These are phyloP conservation scores for Dioszegia hungarica DNA, from an alignment of 768 basidiomycete genomes.

Conservation along the genomic window DNA sequence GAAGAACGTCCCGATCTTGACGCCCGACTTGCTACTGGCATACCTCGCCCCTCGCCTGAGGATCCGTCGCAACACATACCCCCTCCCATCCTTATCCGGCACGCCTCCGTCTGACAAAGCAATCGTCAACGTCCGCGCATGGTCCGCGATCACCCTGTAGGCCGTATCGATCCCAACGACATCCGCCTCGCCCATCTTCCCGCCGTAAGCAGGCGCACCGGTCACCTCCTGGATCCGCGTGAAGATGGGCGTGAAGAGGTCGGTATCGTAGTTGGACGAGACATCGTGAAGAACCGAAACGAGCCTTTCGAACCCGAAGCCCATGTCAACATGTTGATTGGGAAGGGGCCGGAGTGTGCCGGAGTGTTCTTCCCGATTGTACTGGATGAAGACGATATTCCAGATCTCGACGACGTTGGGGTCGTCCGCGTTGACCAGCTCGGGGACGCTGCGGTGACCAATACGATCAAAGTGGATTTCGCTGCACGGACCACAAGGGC, in stretches of 20 bases:
- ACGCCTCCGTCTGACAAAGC: conserved; percentile 95
- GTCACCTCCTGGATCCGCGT: conserved; percentile 78
- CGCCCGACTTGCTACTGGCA: conserved; percentile 87
- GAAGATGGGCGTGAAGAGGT: conserved; percentile 88
- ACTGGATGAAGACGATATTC: conserved; percentile 99
- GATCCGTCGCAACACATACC: conserved; percentile 96
- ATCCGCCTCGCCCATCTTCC: conserved; percentile 93
- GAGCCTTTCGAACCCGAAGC: conserved; percentile 97
- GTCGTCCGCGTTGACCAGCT: conserved; percentile 92
- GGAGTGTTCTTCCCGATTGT: conserved; percentile 89
- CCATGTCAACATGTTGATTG: conserved; percentile 93
- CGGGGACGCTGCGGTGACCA: conserved; percentile 90
- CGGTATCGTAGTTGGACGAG: conserved; percentile 95
- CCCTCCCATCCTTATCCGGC: conserved; percentile 91
- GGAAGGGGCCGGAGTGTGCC: conserved; percentile 75
- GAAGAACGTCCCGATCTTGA: conserved; percentile 90
- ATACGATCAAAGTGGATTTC: conserved; percentile 97
- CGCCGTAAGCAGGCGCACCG: conserved; percentile 77
- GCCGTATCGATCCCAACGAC: conserved; percentile 92
- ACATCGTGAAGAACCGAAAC: conserved; percentile 89
- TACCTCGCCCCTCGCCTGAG: conserved; percentile 87
- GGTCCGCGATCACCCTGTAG: conserved; percentile 94
- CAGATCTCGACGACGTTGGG: conserved; percentile 90
- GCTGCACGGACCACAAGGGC: conserved; percentile 93
- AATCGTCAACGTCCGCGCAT: conserved; percentile 87